A percentile compares a stretch with the other conserved stretches of the same genome.
Evolutionary conservation across 371 early-diverging fungal species (phyloP).

Genomic region (Blyttiomyces sp.): DNA sequence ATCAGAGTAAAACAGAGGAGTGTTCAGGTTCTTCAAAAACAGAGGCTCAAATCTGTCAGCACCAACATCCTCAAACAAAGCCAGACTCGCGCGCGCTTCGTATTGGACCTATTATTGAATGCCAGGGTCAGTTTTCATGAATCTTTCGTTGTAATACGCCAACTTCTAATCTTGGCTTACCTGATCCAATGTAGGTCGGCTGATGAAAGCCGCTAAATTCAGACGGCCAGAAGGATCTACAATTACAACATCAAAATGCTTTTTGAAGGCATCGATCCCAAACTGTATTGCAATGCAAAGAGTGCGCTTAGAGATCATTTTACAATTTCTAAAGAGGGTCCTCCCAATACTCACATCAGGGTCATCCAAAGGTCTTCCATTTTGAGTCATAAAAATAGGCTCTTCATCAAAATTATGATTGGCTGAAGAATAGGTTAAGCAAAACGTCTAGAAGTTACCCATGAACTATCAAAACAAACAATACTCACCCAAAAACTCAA

Average conservation of each 20-base stretch:
- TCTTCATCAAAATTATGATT: constrained; percentile 67
- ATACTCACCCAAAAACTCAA: constrained; percentile 70
- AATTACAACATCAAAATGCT: constrained; percentile 71
- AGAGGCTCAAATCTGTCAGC: constrained; percentile 68
- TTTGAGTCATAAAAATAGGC: constrained; percentile 66
- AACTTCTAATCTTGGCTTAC: constrained; percentile 19
- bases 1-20: constrained; percentile 62
- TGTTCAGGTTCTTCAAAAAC: constrained; percentile 69
- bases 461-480: not conserved
- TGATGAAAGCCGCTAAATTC: constrained; percentile 72
- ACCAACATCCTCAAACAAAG: constrained; percentile 56
- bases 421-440: constrained; percentile 34
- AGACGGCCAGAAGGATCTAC: constrained; percentile 80
- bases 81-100: constrained; percentile 63
- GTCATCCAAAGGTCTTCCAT: constrained; percentile 36
- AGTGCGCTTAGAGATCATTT: not conserved
- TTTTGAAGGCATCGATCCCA: constrained; percentile 53
- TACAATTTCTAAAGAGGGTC: too few relatives aligned
- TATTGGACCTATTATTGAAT: constrained; percentile 51
- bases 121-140: not conserved
- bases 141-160: too few relatives aligned
- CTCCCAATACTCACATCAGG: constrained; percentile 30
- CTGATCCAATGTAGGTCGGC: constrained; percentile 55
- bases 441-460: not conserved
- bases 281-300: constrained; percentile 40